Evolutionary conservation across 495 filamentous ascomycete genomes (phyloP).

Genomic region (Annulohypoxylon nitens): DNA sequence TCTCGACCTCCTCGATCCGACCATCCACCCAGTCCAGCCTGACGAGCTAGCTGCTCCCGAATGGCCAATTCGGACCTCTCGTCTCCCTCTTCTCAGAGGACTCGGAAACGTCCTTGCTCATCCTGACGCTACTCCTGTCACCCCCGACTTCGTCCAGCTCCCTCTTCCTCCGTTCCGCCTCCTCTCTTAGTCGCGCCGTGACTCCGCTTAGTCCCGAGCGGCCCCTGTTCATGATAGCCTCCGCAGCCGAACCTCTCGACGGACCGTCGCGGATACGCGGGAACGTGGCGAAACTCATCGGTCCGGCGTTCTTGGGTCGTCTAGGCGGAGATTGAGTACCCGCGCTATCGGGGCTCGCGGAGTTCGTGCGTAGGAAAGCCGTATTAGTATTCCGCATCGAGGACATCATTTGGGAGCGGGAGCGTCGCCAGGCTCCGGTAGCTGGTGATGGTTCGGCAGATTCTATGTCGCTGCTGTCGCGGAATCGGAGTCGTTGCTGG

Average conservation of each 20-base stretch:
- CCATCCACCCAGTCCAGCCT: not conserved
- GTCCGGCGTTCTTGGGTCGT: conserved; percentile 45
- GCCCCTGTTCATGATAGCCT: conserved; percentile 39
- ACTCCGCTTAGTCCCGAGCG: conserved; percentile 27
- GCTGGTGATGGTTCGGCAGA: conserved; percentile 44
- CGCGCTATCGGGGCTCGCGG: not conserved
- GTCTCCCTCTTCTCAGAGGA: not conserved
- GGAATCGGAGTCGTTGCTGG: conserved; percentile 46
- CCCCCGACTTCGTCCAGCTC: conserved; percentile 22
- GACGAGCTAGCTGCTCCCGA: conserved; percentile 18
- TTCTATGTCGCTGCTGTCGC: conserved; percentile 50
- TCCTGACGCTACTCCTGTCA: not conserved
- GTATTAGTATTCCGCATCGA: conserved; percentile 40
- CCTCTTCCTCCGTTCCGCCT: conserved; percentile 25
- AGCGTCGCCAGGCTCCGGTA: conserved; percentile 9
- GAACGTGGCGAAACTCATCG: conserved; percentile 45
- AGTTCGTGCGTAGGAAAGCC: conserved; percentile 29
- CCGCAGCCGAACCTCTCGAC: conserved; percentile 36
- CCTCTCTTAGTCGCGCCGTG: conserved; percentile 26
- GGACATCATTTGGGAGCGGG: not conserved
- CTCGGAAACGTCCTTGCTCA: conserved; percentile 7
- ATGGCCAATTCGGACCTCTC: conserved; percentile 37
- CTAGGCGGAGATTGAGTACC: conserved; percentile 15
- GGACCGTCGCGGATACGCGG: conserved; percentile 37
- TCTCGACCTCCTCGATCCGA: not conserved